phyloP scores from a whole-genome alignment of 2,329 filamentous ascomycete genomes.

The Scedosporium dehoogii region DNA sequence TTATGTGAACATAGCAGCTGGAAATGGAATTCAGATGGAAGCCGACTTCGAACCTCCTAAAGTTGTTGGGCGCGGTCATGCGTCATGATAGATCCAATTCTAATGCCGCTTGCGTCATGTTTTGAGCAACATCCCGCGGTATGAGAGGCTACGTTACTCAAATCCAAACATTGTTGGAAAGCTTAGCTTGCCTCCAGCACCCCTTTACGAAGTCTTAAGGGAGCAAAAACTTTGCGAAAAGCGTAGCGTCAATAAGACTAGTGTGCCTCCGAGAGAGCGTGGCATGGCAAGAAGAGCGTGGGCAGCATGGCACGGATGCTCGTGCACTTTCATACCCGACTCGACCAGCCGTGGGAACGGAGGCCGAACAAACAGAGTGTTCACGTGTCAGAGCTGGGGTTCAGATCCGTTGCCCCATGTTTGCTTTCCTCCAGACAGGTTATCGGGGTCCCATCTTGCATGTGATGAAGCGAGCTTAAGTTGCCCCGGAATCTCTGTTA shows the following conservation, averaged over 20 bases:
- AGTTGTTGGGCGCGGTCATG: neutral
- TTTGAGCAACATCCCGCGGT: neutral
- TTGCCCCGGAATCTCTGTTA: neutral
- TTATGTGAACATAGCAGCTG: too few species aligned
- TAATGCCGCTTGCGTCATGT: neutral
- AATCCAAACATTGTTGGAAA: too few species aligned
- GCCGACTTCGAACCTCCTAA: neutral
- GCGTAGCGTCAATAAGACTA: too few species aligned
- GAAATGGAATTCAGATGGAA: neutral
- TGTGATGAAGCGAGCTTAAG: neutral
- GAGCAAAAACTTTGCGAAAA: too few species aligned
- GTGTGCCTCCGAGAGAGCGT: too few species aligned
- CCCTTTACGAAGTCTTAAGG: too few species aligned
- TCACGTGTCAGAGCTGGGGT: conserved; percentile 3
- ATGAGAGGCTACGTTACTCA: neutral
- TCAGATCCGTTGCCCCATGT: neutral
- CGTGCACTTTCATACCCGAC: neutral
- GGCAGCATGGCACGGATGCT: neutral
- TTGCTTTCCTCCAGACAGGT: neutral
- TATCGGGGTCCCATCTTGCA: neutral
- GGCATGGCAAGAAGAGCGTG: too few species aligned
- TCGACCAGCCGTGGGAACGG: neutral
- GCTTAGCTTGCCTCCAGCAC: too few species aligned
- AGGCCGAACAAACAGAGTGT: neutral
- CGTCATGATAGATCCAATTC: neutral